A percentile compares a stretch with the other conserved stretches of the same genome.
Conservation (phyloP, 140 eudicot species). For the Erigeron philadelphicus region DNA sequence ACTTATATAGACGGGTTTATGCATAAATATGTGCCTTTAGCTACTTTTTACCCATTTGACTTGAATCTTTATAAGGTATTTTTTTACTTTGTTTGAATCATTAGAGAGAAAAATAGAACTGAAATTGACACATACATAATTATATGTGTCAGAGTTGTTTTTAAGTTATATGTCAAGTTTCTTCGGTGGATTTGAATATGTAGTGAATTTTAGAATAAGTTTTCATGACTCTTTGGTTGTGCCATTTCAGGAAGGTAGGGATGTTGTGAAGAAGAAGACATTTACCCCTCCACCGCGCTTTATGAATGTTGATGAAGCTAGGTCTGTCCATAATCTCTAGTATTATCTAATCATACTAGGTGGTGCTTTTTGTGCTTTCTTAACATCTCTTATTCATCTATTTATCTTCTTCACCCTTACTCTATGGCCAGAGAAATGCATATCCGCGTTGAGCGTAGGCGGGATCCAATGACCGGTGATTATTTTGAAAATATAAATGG, state of each 20-base stretch:
- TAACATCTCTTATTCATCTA: not conserved
- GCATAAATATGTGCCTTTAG: not conserved
- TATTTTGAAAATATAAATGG: constrained; percentile 69
- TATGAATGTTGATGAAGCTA: constrained; percentile 94
- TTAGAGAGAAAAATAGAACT: no score
- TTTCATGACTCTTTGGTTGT: not conserved
- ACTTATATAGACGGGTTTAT: not conserved
- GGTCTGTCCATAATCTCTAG: constrained; percentile 33
- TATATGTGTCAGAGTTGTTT: no score
- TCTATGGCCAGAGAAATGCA: constrained; percentile 60
- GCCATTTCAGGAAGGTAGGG: constrained; percentile 80
- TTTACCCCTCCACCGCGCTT: constrained; percentile 91
- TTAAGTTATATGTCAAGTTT: not conserved
- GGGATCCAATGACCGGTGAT: constrained; percentile 77
- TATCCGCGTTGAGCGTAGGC: constrained; percentile 80
- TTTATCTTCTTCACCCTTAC: not conserved
- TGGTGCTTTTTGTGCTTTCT: not conserved
- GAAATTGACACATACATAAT: no score
- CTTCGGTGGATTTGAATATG: not conserved
- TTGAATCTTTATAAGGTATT: not conserved
- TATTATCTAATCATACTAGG: not conserved
- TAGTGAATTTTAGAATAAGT: no score
- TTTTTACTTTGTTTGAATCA: no score
- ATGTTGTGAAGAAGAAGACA: constrained; percentile 72
- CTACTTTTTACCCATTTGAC: not conserved